Evolutionary conservation across 2,329 filamentous ascomycete genomes (phyloP).

Genomic region (Lecanicillium sp.): DNA sequence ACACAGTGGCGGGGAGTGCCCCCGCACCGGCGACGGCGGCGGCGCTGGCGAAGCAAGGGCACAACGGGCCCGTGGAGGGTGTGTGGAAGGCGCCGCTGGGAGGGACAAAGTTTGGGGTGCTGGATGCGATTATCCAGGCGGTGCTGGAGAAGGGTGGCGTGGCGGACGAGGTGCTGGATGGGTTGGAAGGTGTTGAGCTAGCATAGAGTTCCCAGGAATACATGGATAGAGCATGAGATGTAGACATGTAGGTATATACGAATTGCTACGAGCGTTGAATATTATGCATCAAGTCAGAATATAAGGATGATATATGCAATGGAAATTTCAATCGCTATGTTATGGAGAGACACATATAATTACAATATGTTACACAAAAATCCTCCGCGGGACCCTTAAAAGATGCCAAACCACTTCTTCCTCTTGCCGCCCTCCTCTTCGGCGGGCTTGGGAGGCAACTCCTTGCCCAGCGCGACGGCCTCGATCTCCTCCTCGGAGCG

Average conservation of each 20-base stretch:
- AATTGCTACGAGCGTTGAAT: constrained; percentile 1
- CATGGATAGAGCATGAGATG: neutral
- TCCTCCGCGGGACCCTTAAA: constrained; percentile 45
- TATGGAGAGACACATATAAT: neutral
- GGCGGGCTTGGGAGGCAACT: constrained; percentile 24
- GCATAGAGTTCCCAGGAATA: constrained; percentile 30
- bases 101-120: constrained; percentile 67
- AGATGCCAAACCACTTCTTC: constrained; percentile 84
- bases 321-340: neutral
- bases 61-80: constrained; percentile 56
- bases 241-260: neutral
- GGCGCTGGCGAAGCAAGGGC: constrained; percentile 25
- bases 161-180: constrained; percentile 78
- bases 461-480: constrained; percentile 29
- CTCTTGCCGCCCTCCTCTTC: constrained; percentile 30
- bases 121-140: constrained; percentile 69
- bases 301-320: neutral
- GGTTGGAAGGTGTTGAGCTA: constrained; percentile 69
- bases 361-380: neutral
- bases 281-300: neutral
- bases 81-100: constrained; percentile 85
- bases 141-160: constrained; percentile 74
- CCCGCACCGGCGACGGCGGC: constrained; percentile 37
- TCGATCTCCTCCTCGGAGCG: constrained; percentile 33
- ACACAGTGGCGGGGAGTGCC: constrained; percentile 45